A percentile compares a stretch with the other conserved stretches of the same genome.
phyloP scores from a whole-genome alignment of 169 alveolate genomes.

The Plasmodium malariae region DNA sequence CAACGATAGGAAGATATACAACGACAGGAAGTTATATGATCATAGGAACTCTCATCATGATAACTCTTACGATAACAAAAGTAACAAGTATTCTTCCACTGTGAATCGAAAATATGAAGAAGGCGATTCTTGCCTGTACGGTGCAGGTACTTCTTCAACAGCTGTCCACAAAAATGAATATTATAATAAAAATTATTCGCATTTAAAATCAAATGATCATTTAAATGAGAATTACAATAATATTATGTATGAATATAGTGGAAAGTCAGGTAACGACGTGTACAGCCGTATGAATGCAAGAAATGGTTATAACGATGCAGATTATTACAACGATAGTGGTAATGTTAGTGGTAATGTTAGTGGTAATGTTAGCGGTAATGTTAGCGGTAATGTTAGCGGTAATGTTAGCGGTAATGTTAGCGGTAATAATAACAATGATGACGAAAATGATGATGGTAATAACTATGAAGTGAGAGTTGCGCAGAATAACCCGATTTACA shows the following conservation, averaged over 20 bases:
- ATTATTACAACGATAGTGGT: constrained; percentile 3
- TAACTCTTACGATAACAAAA: constrained; percentile 8
- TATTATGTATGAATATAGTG: neutral
- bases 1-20: too few relatives aligned
- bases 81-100: neutral
- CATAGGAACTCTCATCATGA: constrained; percentile 7
- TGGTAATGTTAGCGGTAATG: neutral
- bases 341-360: neutral
- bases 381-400: neutral
- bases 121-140: neutral
- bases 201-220: constrained; percentile 1
- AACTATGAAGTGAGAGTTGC: neutral
- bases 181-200: neutral
- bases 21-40: too few relatives aligned
- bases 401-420: neutral
- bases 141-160: neutral
- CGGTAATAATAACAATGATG: neutral
- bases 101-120: constrained; percentile 10
- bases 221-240: neutral
- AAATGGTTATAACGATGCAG: constrained; percentile 1
- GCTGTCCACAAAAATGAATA: too few relatives aligned
- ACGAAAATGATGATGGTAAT: neutral
- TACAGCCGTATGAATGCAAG: neutral
- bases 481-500: too few relatives aligned
- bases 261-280: neutral